A percentile compares a stretch with the other conserved stretches of the same genome.
phyloP scores from a whole-genome alignment of 2,329 filamentous ascomycete genomes.

The Fusarium marasasianum region DNA sequence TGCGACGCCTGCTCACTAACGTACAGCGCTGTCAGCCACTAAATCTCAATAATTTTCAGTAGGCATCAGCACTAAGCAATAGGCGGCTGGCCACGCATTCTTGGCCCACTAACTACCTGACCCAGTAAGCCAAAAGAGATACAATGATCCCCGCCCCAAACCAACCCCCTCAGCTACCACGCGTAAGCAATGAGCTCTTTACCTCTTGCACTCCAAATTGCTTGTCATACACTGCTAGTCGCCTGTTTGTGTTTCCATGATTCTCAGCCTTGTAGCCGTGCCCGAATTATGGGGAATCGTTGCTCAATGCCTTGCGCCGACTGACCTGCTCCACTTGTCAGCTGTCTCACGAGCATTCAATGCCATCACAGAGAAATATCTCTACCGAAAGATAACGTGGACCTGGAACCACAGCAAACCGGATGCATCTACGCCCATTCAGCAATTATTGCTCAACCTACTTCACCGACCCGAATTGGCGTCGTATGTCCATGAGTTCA shows the following conservation, averaged over 20 bases:
- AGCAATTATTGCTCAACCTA: fast-evolving
- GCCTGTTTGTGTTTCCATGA: not conserved
- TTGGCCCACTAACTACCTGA: too few relatives aligned
- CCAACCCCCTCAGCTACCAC: not conserved
- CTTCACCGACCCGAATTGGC: not conserved
- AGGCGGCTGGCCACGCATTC: too few relatives aligned
- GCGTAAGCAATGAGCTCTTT: not conserved
- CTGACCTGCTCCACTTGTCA: not conserved
- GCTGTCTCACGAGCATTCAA: not conserved
- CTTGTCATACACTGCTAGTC: not conserved
- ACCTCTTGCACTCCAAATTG: not conserved
- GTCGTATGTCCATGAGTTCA: not conserved
- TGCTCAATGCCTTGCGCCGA: not conserved
- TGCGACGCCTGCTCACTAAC: not conserved
- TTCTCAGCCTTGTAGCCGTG: not conserved
- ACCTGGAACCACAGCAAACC: not conserved
- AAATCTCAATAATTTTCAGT: not conserved
- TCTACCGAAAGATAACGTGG: not conserved
- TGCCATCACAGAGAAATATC: not conserved
- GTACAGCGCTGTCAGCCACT: not conserved
- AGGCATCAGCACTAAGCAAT: too few relatives aligned
- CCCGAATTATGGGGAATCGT: not conserved
- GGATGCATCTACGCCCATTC: not conserved
- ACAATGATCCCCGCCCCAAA: not conserved
- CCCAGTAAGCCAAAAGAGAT: too few relatives aligned